phyloP scores from a whole-genome alignment of 805 yeast genomes.

The Teunomyces tritomae region DNA sequence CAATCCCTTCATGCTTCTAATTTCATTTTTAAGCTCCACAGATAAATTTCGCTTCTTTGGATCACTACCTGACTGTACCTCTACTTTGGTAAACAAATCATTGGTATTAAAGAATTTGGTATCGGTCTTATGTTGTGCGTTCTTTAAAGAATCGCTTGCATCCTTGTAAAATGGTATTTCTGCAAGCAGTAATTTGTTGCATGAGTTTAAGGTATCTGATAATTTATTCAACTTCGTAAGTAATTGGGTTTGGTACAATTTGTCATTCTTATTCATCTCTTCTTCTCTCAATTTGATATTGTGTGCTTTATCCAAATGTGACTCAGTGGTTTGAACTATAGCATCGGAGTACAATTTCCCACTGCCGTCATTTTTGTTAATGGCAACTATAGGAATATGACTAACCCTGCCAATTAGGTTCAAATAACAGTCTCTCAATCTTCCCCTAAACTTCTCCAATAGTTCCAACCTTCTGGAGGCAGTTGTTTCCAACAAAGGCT shows the following conservation, averaged over 20 bases:
- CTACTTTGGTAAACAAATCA: constrained; percentile 23
- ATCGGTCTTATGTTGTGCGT: constrained; percentile 36
- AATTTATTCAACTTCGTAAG: constrained; percentile 22
- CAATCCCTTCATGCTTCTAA: constrained; percentile 43
- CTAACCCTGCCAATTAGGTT: constrained; percentile 32
- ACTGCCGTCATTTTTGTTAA: constrained; percentile 22
- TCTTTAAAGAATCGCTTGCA: constrained; percentile 28
- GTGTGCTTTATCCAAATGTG: constrained; percentile 13
- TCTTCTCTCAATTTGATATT: constrained; percentile 15
- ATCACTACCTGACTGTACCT: constrained; percentile 7
- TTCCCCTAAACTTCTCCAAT: constrained; percentile 30
- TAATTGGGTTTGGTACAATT: constrained; percentile 23
- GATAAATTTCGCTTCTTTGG: constrained; percentile 27
- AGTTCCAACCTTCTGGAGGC: constrained; percentile 31
- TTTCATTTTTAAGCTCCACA: constrained; percentile 33
- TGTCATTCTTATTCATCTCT: constrained; percentile 16
- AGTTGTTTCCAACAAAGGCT: constrained; percentile 33
- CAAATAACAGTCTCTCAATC: constrained; percentile 35
- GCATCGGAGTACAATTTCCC: constrained; percentile 37
- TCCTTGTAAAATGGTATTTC: constrained; percentile 35
- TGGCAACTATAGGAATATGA: constrained; percentile 40
- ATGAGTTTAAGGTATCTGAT: constrained; percentile 18
- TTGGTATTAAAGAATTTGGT: constrained; percentile 30
- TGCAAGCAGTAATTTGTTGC: constrained; percentile 24
- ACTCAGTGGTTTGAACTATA: constrained; percentile 35